Evolutionary conservation across 2,329 filamentous ascomycete species (phyloP).

Genomic region (Clonostachys byssicola): DNA sequence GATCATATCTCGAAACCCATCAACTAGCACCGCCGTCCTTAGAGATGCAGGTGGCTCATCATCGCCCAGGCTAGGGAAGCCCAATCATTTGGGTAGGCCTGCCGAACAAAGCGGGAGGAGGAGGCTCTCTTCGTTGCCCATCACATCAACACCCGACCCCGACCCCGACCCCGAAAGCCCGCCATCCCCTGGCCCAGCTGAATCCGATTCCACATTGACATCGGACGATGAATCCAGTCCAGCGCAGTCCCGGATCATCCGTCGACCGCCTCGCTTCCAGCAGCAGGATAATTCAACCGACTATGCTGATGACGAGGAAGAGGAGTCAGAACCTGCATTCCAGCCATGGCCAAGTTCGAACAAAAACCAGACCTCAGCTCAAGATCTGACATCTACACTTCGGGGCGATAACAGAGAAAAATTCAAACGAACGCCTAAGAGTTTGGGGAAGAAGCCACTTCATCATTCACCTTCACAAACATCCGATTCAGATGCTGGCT

Average conservation of each 20-base stretch:
- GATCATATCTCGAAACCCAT: conserved; percentile 41
- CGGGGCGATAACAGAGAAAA: conserved; percentile 29
- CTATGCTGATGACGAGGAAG: conserved; percentile 50
- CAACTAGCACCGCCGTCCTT: conserved; percentile 36
- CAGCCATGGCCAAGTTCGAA: conserved; percentile 34
- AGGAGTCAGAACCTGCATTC: conserved; percentile 53
- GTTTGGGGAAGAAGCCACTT: conserved; percentile 12
- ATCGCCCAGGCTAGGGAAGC: conserved; percentile 1
- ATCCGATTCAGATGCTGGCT: conserved; percentile 60
- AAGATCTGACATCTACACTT: conserved; percentile 49
- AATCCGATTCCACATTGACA: conserved; percentile 29
- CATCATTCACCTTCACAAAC: conserved; percentile 44
- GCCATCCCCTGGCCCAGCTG: conserved; percentile 27
- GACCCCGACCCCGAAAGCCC: conserved; percentile 13
- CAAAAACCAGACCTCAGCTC: conserved; percentile 24
- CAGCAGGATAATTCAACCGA: conserved; percentile 24
- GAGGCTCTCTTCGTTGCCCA: conserved; percentile 39
- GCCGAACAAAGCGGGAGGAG: conserved; percentile 23
- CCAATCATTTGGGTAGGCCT: conserved; percentile 1
- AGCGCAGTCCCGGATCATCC: conserved; percentile 56
- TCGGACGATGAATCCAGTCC: conserved; percentile 46
- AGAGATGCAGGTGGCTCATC: conserved; percentile 26
- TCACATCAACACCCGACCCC: conserved; percentile 16
- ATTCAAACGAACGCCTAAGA: conserved; percentile 14
- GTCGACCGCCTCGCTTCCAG: conserved; percentile 50